phyloP scores from a whole-genome alignment of 805 yeast genomes.

The Kodamaea lidongshanica region DNA sequence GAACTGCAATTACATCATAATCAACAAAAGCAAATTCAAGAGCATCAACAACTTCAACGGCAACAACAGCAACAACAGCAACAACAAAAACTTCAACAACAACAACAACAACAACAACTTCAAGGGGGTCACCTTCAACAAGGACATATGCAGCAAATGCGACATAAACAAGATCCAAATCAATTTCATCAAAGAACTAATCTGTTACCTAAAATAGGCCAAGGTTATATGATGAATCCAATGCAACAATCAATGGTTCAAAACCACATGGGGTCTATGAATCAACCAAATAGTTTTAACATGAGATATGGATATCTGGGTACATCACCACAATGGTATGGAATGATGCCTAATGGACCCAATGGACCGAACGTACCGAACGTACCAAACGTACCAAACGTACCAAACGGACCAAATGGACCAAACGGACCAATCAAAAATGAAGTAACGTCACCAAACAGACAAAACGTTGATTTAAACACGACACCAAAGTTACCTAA shows the following conservation, averaged over 20 bases:
- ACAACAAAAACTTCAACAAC: conserved; percentile 9
- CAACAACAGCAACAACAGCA: conserved; percentile 4
- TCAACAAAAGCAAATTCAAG: conserved; percentile 13
- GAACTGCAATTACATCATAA: conserved; percentile 15
- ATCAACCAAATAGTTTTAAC: conserved; percentile 8
- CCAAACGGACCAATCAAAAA: conserved; percentile 19
- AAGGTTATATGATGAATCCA: conserved; percentile 13
- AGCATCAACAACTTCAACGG: conserved; percentile 11
- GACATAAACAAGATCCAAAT: conserved; percentile 5
- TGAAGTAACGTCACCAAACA: conserved; percentile 37
- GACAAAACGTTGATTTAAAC: conserved; percentile 17
- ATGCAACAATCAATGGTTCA: conserved; percentile 13
- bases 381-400: conserved; percentile 8
- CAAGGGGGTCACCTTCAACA: conserved; percentile 11
- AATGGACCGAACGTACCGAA: no score
- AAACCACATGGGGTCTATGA: conserved; percentile 19
- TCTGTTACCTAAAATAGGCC: conserved; percentile 17
- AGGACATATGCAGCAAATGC: conserved; percentile 3
- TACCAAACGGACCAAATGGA: conserved; percentile 14
- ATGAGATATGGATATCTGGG: conserved; percentile 12
- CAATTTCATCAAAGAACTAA: conserved; percentile 11
- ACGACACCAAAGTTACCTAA: conserved; percentile 31
- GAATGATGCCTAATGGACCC: conserved; percentile 8
- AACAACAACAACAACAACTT: conserved; percentile 10
- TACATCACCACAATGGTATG: conserved; percentile 20